These are phyloP conservation scores for Arctium minus DNA, from an alignment of 129 eudicot species.

Conservation along the genomic window DNA sequence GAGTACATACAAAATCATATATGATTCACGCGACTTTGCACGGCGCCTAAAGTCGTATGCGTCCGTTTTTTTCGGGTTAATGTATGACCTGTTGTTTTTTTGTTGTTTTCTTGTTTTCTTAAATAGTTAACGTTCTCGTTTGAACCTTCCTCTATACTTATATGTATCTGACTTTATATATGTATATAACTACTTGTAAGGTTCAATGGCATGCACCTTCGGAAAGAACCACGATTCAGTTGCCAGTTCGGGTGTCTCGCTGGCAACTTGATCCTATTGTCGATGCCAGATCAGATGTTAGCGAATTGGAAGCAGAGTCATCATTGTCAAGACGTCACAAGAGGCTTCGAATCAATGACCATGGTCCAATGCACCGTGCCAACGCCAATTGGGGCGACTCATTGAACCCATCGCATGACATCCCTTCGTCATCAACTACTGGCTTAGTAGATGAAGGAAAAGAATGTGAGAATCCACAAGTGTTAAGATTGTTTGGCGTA, in stretches of 20 bases:
- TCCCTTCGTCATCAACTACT: not conserved
- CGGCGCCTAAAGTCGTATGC: no score
- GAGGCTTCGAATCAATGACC: not conserved
- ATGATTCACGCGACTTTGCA: no score
- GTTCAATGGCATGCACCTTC: conserved; percentile 73
- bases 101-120: no score
- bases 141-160: no score
- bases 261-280: conserved; percentile 65
- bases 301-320: not conserved
- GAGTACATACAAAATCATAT: no score
- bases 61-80: no score
- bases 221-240: not conserved
- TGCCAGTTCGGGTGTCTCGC: conserved; percentile 61
- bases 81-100: no score
- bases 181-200: conserved; percentile 17
- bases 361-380: not conserved
- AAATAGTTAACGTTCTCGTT: no score
- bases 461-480: not conserved
- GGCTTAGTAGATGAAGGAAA: not conserved
- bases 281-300: not conserved
- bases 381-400: not conserved
- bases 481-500: not conserved
- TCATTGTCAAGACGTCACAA: not conserved
- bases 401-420: not conserved
- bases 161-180: not conserved